These are phyloP conservation scores for Termitomyces sp. DNA, from an alignment of 768 basidiomycete genomes.

Conservation along the genomic window DNA sequence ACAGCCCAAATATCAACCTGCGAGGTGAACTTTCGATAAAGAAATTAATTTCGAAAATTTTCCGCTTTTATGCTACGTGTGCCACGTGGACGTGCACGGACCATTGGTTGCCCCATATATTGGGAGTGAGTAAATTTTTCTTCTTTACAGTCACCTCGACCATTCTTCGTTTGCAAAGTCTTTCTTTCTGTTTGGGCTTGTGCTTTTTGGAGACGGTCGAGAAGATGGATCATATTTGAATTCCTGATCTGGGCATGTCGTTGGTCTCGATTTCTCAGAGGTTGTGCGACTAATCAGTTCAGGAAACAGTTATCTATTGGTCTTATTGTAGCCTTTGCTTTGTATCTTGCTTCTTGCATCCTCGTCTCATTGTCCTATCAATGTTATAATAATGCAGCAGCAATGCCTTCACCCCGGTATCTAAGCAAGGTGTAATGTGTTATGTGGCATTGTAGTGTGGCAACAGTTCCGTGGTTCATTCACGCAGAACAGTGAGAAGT, in stretches of 20 bases:
- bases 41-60: not conserved
- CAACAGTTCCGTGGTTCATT: no score
- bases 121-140: slow-evolving; percentile 10
- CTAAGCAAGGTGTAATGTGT: not conserved
- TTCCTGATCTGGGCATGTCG: slow-evolving; percentile 71
- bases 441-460: no score
- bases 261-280: slow-evolving; percentile 39
- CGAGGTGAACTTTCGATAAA: slow-evolving; percentile 69
- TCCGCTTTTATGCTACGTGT: not conserved
- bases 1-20: slow-evolving; percentile 68
- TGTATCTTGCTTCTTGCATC: not conserved
- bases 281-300: slow-evolving; percentile 68
- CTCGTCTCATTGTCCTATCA: not conserved
- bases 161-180: slow-evolving; percentile 9
- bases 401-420: not conserved
- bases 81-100: slow-evolving; percentile 41
- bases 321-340: not conserved
- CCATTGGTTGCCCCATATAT: slow-evolving; percentile 26
- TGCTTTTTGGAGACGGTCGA: slow-evolving; percentile 27
- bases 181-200: slow-evolving; percentile 7
- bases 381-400: not conserved
- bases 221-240: slow-evolving; percentile 31
- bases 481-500: not conserved
- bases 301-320: slow-evolving; percentile 37
- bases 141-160: slow-evolving; percentile 16